A percentile compares a stretch with the other conserved stretches of the same genome.
Evolutionary conservation across 768 basidiomycete species (phyloP).

Genomic region (Boletus fagicola): DNA sequence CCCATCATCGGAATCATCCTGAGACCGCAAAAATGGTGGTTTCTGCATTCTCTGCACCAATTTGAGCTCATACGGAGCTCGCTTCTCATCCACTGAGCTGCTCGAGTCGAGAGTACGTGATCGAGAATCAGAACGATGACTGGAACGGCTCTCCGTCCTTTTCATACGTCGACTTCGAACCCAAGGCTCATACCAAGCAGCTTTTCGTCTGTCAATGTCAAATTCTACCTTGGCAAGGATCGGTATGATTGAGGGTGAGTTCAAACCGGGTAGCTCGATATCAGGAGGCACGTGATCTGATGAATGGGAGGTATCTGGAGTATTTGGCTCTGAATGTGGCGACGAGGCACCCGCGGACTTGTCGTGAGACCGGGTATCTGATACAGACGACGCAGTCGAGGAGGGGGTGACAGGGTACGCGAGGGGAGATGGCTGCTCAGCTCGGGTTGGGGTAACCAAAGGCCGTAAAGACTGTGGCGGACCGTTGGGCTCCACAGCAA

Average conservation of each 20-base stretch:
- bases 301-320: conserved; percentile 52
- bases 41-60: conserved; percentile 51
- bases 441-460: conserved; percentile 43
- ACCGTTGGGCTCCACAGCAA: conserved; percentile 38
- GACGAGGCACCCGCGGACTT: conserved; percentile 52
- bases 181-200: conserved; percentile 88
- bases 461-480: conserved; percentile 41
- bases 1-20: conserved; percentile 22
- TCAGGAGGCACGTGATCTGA: conserved; percentile 42
- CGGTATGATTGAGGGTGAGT: conserved; percentile 64
- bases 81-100: conserved; percentile 29
- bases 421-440: conserved; percentile 39
- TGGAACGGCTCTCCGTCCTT: conserved; percentile 45
- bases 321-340: conserved; percentile 43
- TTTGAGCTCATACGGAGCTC: conserved; percentile 46
- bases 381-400: conserved; percentile 51
- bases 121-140: conserved; percentile 25
- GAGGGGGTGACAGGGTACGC: conserved; percentile 37
- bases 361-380: conserved; percentile 45
- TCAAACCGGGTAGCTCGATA: conserved; percentile 65
- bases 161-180: conserved; percentile 60
- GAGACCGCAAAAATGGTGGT: conserved; percentile 32
- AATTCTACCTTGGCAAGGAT: conserved; percentile 95
- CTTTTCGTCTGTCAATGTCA: conserved; percentile 79
- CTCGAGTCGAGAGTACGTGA: conserved; percentile 23